Evolutionary conservation across 1,284 basidiomycete genomes (phyloP), one percentile per base, ranked within the genome.

Genomic region (Coniferiporia weirii): DNA sequence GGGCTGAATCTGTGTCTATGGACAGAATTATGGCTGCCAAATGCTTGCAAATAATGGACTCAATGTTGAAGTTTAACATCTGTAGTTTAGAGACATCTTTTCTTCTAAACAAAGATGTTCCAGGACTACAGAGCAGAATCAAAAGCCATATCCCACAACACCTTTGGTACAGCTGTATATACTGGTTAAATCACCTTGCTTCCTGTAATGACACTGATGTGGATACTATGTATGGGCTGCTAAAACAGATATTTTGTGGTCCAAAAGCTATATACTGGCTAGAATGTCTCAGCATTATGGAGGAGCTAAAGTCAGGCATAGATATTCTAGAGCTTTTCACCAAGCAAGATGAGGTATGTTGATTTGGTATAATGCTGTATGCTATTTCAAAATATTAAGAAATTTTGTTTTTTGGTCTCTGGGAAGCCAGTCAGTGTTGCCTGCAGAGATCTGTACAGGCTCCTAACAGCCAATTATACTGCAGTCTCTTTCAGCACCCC

Each of bases 11-110:
- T 9, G 5, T 7, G 5, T 9, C 6, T 15, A 9, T 45, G 15
- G 43, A 45, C 6, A 7, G 6, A 15, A 7, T 5, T 9, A 17
- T 45, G n/a, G 63, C 69, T 1, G 35, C 57, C 1, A 59, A 66
- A 0, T 68, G 66, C 8, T 59, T 75, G 7, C 55, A 57, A 4
- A 54, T 67, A 19, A 70, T 76, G 67, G 60, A 69, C 7, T 13
- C 57, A 1, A 64, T 68, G 13, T 71, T 79, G 20, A 60, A 67
- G 32, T 75, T 73, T 63, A 73, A 72, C 56, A 71, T 75, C 6
- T 71, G 68, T 50, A 43, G 61, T 9, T 52, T 73, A 3, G 53
- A 66, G 43, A 66, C 68, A 0, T 73, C 73, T 3, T 63, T 69
- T 45, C 1, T 57, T 9, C 56, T 32, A 12, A 71, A 73, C 51